Evolutionary conservation across 176 grass and related monocot genomes (phyloP).

Genomic region (Zoysia pacifica): DNA sequence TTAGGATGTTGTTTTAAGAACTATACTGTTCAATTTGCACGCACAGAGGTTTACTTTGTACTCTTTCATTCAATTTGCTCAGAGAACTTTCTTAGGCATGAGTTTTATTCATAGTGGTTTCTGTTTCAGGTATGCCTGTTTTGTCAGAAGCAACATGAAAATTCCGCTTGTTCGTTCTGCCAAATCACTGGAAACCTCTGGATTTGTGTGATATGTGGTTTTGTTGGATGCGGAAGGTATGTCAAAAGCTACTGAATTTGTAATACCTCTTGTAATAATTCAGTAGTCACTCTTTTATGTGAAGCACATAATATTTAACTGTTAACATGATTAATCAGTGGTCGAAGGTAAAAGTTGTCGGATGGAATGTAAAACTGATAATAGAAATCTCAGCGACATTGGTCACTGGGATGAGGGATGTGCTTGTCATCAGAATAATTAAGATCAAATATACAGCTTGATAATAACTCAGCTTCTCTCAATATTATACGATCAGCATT

Average conservation of each 20-base stretch:
- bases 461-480: neutral
- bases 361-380: too few relatives aligned
- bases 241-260: neutral
- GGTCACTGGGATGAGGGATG: too few relatives aligned
- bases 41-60: too few relatives aligned
- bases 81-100: neutral
- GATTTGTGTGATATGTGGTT: constrained; percentile 98
- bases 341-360: too few relatives aligned
- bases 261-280: neutral
- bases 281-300: neutral
- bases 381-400: too few relatives aligned
- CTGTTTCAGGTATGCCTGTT: constrained; percentile 89
- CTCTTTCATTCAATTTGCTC: neutral
- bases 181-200: constrained; percentile 84
- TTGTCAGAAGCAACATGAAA: constrained; percentile 76
- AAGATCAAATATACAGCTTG: neutral
- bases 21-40: too few relatives aligned
- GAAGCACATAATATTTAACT: neutral
- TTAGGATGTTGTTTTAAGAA: too few relatives aligned
- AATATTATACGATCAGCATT: neutral
- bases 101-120: constrained; percentile 11
- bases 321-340: too few relatives aligned
- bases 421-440: too few relatives aligned
- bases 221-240: constrained; percentile 99
- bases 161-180: constrained; percentile 93